A percentile compares a stretch with the other conserved stretches of the same genome.
Evolutionary conservation across 2,329 filamentous ascomycete species (phyloP).

Genomic region (Diaporthe sp.): DNA sequence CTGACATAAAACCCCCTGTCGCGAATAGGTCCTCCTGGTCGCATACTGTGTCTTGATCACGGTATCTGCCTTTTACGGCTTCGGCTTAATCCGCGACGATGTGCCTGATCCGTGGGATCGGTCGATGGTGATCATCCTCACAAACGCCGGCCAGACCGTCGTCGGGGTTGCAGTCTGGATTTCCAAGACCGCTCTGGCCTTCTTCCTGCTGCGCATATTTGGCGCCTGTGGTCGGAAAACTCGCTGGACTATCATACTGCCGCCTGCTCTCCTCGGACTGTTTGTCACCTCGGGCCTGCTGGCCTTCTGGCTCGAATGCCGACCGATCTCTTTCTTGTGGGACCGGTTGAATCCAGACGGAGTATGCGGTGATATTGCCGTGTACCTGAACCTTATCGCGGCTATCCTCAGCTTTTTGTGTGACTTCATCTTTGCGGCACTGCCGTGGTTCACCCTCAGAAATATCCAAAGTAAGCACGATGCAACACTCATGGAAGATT

Average conservation of each 20-base stretch:
- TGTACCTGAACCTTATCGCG: constrained; percentile 24
- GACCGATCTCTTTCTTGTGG: constrained; percentile 23
- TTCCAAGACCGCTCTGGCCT: constrained; percentile 23
- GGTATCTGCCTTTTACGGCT: constrained; percentile 22
- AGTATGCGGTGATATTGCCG: constrained; percentile 15
- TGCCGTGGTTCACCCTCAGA: constrained; percentile 24
- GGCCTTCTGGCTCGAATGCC: constrained; percentile 32
- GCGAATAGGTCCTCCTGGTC: constrained; percentile 16
- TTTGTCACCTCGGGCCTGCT: constrained; percentile 1
- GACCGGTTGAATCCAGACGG: constrained; percentile 27
- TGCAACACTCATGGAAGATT: not conserved
- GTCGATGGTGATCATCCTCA: constrained; percentile 30
- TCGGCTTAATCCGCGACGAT: constrained; percentile 23
- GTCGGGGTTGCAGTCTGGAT: constrained; percentile 30
- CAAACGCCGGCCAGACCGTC: constrained; percentile 28
- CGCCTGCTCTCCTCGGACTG: constrained; percentile 13
- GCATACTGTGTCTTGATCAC: constrained; percentile 26
- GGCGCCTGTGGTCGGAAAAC: constrained; percentile 21
- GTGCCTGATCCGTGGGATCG: constrained; percentile 32
- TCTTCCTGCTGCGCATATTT: constrained; percentile 23
- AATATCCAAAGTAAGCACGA: constrained; percentile 13
- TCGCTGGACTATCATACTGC: constrained; percentile 22
- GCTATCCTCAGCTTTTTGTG: constrained; percentile 28
- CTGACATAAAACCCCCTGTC: not conserved
- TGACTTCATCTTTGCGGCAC: constrained; percentile 26